Conservation (phyloP, 2,329 filamentous ascomycete genomes). For the Colletotrichum lentis region DNA sequence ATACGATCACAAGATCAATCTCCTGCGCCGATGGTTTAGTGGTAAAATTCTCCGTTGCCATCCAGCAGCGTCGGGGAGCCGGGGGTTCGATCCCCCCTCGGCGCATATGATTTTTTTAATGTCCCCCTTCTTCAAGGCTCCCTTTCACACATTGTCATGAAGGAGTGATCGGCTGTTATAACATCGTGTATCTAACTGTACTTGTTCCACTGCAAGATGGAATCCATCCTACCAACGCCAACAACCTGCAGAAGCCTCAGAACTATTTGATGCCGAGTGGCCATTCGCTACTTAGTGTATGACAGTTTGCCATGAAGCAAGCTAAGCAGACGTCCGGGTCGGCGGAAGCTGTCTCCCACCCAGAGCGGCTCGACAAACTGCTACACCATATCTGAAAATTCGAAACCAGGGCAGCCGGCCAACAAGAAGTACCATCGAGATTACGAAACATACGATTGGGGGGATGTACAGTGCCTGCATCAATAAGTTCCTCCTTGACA, state of each 20-base stretch:
- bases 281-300: not conserved
- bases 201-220: not conserved
- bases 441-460: not conserved
- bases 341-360: not conserved
- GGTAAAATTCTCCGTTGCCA: slow-evolving; percentile 39
- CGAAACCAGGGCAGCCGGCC: not conserved
- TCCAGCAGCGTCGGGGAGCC: slow-evolving; percentile 36
- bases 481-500: not conserved
- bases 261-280: not conserved
- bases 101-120: slow-evolving; percentile 14
- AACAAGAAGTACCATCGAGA: not conserved
- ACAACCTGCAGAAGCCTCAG: not conserved
- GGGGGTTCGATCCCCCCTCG: slow-evolving; percentile 38
- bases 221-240: no score
- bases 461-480: no score
- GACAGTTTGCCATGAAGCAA: no score
- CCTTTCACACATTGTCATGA: not conserved
- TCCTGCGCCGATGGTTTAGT: slow-evolving; percentile 37
- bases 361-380: not conserved
- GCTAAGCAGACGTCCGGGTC: not conserved
- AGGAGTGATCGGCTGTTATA: no score
- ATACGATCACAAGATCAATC: no score
- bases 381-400: no score
- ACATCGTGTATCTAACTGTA: not conserved
- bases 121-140: not conserved